Conservation (phyloP, 257 asterid genomes). For the Mitragyna speciosa region DNA sequence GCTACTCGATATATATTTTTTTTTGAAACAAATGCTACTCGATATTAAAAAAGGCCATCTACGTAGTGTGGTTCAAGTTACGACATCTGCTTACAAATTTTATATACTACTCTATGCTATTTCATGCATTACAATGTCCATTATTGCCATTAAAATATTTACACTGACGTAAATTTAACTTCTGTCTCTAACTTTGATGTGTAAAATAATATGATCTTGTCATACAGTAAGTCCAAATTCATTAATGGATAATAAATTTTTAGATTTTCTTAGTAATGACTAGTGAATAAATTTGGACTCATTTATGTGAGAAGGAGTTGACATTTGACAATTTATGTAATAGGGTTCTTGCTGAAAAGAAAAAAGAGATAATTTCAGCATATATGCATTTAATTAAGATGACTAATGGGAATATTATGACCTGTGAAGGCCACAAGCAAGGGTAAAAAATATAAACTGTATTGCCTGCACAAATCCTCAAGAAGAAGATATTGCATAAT, state of each 20-base stretch:
- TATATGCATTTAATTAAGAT: not conserved
- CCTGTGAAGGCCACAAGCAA: constrained; percentile 19
- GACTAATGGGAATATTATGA: constrained; percentile 17
- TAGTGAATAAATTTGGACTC: not conserved
- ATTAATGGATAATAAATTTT: no score
- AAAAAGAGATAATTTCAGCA: not conserved
- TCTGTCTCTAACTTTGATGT: no score
- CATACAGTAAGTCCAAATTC: no score
- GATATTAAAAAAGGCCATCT: no score
- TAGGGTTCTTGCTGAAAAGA: no score
- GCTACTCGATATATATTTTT: no score
- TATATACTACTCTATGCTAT: not conserved
- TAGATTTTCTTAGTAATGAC: no score
- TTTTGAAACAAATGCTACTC: no score
- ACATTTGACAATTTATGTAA: not conserved
- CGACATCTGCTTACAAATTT: not conserved
- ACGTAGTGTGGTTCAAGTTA: not conserved
- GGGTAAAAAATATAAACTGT: not conserved
- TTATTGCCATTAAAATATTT: no score
- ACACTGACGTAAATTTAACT: not conserved
- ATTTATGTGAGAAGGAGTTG: not conserved
- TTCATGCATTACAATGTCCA: no score
- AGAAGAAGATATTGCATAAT: no score
- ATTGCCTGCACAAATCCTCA: constrained; percentile 43
- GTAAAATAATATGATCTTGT: no score